Conservation (phyloP, 2,329 filamentous ascomycete genomes). For the Tolypocladium inflatum region DNA sequence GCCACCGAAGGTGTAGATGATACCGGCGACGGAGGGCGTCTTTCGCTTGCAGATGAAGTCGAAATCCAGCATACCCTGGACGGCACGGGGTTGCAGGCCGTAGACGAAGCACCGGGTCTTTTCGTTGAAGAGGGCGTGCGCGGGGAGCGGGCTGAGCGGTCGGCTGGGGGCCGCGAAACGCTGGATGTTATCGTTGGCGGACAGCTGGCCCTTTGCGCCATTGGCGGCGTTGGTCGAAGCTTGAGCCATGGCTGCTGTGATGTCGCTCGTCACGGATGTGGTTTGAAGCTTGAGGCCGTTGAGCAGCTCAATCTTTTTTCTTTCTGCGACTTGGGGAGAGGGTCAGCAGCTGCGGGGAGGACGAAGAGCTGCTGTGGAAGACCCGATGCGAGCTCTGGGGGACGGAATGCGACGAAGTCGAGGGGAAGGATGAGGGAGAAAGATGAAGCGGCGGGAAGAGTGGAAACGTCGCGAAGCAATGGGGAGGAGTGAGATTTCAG, state of each 20-base stretch:
- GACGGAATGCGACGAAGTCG: slow-evolving; percentile 3
- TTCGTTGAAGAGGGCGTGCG: slow-evolving; percentile 92
- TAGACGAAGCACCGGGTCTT: slow-evolving; percentile 99
- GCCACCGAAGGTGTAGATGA: slow-evolving; percentile 99
- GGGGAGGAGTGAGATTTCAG: slow-evolving; percentile 15
- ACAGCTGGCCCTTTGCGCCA: slow-evolving; percentile 44
- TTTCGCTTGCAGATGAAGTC: slow-evolving; percentile 99
- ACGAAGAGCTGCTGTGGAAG: slow-evolving; percentile 1
- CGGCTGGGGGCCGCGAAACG: slow-evolving; percentile 91
- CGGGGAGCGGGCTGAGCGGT: slow-evolving; percentile 77
- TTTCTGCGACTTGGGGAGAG: slow-evolving; percentile 11
- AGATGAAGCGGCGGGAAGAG: slow-evolving; percentile 4
- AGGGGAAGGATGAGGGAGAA: slow-evolving; percentile 5
- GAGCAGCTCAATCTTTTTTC: slow-evolving; percentile 1
- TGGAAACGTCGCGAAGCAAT: slow-evolving; percentile 4
- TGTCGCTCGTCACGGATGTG: slow-evolving; percentile 6
- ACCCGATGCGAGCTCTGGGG: neutral
- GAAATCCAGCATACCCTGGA: slow-evolving; percentile 94
- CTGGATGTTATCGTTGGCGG: slow-evolving; percentile 97
- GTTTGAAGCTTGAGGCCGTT: neutral
- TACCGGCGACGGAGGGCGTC: slow-evolving; percentile 92
- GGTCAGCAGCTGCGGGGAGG: slow-evolving; percentile 11
- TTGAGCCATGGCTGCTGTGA: slow-evolving; percentile 36
- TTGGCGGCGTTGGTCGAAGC: slow-evolving; percentile 39
- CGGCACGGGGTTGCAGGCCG: slow-evolving; percentile 90